These are phyloP conservation scores for Apium graveolens DNA, from an alignment of 129 eudicot species.

Conservation along the genomic window DNA sequence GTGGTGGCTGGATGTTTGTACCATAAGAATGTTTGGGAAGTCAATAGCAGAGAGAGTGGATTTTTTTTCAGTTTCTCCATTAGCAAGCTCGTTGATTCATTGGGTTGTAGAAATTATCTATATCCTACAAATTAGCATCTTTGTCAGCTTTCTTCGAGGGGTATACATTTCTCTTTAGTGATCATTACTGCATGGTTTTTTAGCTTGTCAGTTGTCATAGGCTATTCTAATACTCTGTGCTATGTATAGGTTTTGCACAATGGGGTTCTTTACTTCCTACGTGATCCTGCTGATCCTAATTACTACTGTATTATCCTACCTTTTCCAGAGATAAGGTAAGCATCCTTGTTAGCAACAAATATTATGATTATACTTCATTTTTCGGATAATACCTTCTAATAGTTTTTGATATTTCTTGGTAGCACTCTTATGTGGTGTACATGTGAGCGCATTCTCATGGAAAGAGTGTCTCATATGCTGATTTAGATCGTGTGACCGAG, in stretches of 20 bases:
- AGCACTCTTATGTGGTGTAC: slow-evolving; percentile 73
- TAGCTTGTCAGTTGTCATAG: too few relatives aligned
- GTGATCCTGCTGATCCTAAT: slow-evolving; percentile 93
- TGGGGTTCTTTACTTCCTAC: too few relatives aligned
- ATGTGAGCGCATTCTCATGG: slow-evolving; percentile 83
- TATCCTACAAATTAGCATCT: slow-evolving; percentile 88
- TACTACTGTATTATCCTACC: slow-evolving; percentile 55
- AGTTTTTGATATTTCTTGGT: background rate
- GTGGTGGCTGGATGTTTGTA: too few relatives aligned
- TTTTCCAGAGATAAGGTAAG: slow-evolving; percentile 64
- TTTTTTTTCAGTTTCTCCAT: slow-evolving; percentile 70
- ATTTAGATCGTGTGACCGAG: slow-evolving; percentile 51
- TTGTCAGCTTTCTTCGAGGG: slow-evolving; percentile 97
- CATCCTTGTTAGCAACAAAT: slow-evolving; percentile 14
- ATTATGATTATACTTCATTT: background rate
- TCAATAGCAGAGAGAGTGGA: too few relatives aligned
- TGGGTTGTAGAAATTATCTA: slow-evolving; percentile 95
- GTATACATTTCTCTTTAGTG: slow-evolving; percentile 22
- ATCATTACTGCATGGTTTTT: background rate
- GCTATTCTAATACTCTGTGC: too few relatives aligned
- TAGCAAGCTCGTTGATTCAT: slow-evolving; percentile 88
- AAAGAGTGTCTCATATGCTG: slow-evolving; percentile 27
- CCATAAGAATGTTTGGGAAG: too few relatives aligned
- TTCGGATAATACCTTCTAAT: background rate
- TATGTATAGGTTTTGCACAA: too few relatives aligned